Base-by-base conservation (phyloP, 2,329 filamentous ascomycete species). In the Microdochium paspali region DNA sequence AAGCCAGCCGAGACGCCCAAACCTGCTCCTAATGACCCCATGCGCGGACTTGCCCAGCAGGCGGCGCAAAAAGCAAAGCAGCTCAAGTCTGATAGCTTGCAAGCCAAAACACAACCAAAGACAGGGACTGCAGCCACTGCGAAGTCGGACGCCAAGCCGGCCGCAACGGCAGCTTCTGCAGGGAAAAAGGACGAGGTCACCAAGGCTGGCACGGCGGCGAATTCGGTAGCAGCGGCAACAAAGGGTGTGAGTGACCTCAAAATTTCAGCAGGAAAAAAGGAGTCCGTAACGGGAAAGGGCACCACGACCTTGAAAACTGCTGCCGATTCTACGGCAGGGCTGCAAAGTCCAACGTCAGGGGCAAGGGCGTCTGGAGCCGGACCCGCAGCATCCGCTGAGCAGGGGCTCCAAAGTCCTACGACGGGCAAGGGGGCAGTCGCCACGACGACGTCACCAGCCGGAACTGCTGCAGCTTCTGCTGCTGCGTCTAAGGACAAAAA, bases 51-150 rank as follows among this genome's bases (percentile, higher is more conserved):
- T 45, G 80, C 79, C 39, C 75, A 87, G 56, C 84, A 89, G 61
- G 81, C 77, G 44, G 81, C 80, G 1, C 67, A 74, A 56, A 83
- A 78, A 63, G 80, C 80, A 45, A 83, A 83, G 66, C 71, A 81
- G 54, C 66, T 74, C 54, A 73, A 72, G 47, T 68, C 80, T 51
- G 70, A 77, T 52, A 68, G 62, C 55, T 61, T 80, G 51, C 68
- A 74, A 47, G 71, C 76, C 47, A 79, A 79, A 62, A 76, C 77
- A 4, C 40, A 43, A 21, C 20, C 40, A n/a, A 23, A 12, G 20
- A 43, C 21, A 21, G 31, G 18, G 7, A n/a, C 31, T 6, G 31
- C 31, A 12, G 31, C 31, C 44, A 52, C 56, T 13, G 54, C 56
- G 7, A 46, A 48, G 25, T 51, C 53, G 10, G 61, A 62, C 25